A percentile compares a stretch with the other conserved stretches of the same genome.
Evolutionary conservation across 148 eudicot species (phyloP).

Genomic region (Camellia lanceoleosa): DNA sequence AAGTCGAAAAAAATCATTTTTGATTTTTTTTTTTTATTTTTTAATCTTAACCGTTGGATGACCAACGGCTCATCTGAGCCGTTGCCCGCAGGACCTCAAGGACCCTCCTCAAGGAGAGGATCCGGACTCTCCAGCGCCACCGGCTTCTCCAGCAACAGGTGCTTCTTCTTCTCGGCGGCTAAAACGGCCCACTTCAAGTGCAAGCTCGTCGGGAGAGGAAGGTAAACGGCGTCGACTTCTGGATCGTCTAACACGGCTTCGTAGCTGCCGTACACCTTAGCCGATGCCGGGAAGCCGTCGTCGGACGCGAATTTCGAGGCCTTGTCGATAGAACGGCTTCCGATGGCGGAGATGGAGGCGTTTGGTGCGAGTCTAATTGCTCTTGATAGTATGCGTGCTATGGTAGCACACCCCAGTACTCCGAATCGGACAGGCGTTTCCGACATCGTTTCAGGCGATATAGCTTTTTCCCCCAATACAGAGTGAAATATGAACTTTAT

Average conservation of each 20-base stretch:
- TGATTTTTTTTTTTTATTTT: no score
- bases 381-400: slow-evolving; percentile 42
- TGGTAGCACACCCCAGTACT: slow-evolving; percentile 48
- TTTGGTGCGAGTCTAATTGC: slow-evolving; percentile 35
- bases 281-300: slow-evolving; percentile 30
- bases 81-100: no score
- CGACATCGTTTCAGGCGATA: no score
- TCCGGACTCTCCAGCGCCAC: slow-evolving; percentile 33
- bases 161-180: slow-evolving; percentile 48
- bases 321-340: slow-evolving; percentile 46
- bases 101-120: no score
- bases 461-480: no score
- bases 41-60: no score
- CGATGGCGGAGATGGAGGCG: slow-evolving; percentile 38
- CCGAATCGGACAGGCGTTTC: slow-evolving; percentile 30
- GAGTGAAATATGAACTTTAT: no score
- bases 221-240: slow-evolving; percentile 44
- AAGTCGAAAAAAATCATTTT: no score
- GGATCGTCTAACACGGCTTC: slow-evolving; percentile 40
- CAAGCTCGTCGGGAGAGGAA: slow-evolving; percentile 52
- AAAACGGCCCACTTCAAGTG: slow-evolving; percentile 41
- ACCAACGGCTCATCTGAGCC: no score
- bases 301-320: slow-evolving; percentile 29
- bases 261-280: slow-evolving; percentile 42
- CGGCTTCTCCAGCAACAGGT: slow-evolving; percentile 51